phyloP scores from a whole-genome alignment of 495 filamentous ascomycete genomes.

The Xylaria castorea region DNA sequence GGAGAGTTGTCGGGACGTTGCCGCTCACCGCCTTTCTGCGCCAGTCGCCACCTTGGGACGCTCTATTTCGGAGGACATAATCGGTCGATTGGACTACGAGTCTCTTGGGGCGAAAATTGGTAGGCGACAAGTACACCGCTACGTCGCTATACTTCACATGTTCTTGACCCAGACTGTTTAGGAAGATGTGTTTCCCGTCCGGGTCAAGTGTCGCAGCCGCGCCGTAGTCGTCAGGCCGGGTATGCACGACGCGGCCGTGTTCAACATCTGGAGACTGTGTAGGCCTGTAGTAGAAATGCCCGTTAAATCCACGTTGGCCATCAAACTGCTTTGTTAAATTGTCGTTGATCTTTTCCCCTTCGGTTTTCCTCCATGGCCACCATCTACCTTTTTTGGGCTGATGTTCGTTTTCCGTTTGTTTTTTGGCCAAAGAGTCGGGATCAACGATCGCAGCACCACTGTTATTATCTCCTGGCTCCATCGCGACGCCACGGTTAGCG shows the following conservation, averaged over 20 bases:
- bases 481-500: not conserved
- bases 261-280: slow-evolving; percentile 1
- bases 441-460: not conserved
- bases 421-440: not conserved
- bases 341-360: not conserved
- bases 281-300: slow-evolving; percentile 2
- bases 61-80: slow-evolving; percentile 14
- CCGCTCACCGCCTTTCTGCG: not conserved
- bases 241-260: not conserved
- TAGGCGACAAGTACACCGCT: slow-evolving; percentile 25
- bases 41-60: slow-evolving; percentile 6
- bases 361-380: not conserved
- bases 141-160: slow-evolving; percentile 26
- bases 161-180: not conserved
- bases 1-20: not conserved
- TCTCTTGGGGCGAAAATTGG: slow-evolving; percentile 23
- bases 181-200: slow-evolving; percentile 2
- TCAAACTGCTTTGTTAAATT: not conserved
- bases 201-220: not conserved
- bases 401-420: not conserved
- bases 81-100: slow-evolving; percentile 25
- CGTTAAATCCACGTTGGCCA: not conserved
- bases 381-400: not conserved
- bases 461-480: not conserved
- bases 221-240: not conserved